Evolutionary conservation across 352 stramenopile genomes (phyloP).

Genomic region (Globisporangium nagaii): DNA sequence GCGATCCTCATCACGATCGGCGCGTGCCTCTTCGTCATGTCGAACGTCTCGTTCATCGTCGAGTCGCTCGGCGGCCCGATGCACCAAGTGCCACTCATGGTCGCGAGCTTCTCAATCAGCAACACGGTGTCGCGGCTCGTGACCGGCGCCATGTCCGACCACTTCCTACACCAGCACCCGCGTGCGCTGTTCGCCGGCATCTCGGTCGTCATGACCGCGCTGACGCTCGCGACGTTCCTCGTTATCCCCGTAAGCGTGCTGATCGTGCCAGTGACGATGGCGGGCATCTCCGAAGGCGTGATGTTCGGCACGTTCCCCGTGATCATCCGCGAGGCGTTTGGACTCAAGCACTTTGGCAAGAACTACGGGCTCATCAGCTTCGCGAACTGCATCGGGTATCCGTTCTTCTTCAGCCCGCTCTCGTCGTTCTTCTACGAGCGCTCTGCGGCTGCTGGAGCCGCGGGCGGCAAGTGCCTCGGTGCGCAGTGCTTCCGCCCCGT

Average conservation of each 20-base stretch:
- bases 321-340: slow-evolving; percentile 77
- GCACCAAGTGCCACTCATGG: slow-evolving; percentile 68
- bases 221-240: slow-evolving; percentile 54
- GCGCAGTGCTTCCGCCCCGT: slow-evolving; percentile 53
- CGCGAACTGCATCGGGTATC: slow-evolving; percentile 79
- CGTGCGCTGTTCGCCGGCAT: slow-evolving; percentile 50
- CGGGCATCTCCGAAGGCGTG: slow-evolving; percentile 64
- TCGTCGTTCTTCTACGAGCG: slow-evolving; percentile 70
- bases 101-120: slow-evolving; percentile 68
- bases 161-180: slow-evolving; percentile 32
- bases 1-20: slow-evolving; percentile 75
- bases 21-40: slow-evolving; percentile 71
- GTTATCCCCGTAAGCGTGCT: slow-evolving; percentile 33
- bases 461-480: slow-evolving; percentile 50
- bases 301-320: slow-evolving; percentile 83
- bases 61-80: slow-evolving; percentile 56
- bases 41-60: slow-evolving; percentile 82
- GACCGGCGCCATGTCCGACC: slow-evolving; percentile 60
- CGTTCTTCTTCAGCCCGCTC: slow-evolving; percentile 69
- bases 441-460: slow-evolving; percentile 9
- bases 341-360: slow-evolving; percentile 72
- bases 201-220: slow-evolving; percentile 40
- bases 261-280: slow-evolving; percentile 46
- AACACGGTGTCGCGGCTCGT: slow-evolving; percentile 62
- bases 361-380: slow-evolving; percentile 81